phyloP scores from a whole-genome alignment of 345 rosid genomes.

The Linum lewisii region DNA sequence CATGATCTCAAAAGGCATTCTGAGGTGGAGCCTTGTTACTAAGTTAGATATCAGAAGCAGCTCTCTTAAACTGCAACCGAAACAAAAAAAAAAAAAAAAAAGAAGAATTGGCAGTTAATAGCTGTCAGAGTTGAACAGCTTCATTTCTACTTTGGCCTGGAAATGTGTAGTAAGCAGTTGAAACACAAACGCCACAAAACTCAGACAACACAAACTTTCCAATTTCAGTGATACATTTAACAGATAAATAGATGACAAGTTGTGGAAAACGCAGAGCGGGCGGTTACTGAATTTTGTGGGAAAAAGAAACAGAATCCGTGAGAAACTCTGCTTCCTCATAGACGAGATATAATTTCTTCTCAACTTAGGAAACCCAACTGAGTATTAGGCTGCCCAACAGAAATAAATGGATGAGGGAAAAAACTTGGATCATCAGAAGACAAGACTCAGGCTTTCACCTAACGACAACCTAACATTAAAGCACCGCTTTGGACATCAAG shows the following conservation, averaged over 20 bases:
- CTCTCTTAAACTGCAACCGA: too few relatives aligned
- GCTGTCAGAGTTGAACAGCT: too few relatives aligned
- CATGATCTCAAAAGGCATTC: conserved; percentile 58
- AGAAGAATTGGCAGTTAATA: too few relatives aligned
- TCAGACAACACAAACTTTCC: not conserved
- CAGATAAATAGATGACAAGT: too few relatives aligned
- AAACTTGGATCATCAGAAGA: too few relatives aligned
- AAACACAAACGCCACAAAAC: not conserved
- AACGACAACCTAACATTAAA: conserved; percentile 6
- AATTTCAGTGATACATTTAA: too few relatives aligned
- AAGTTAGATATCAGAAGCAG: conserved; percentile 10
- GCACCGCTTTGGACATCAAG: too few relatives aligned
- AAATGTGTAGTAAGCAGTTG: conserved; percentile 11
- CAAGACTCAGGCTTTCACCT: too few relatives aligned
- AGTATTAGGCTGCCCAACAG: not conserved
- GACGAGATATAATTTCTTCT: not conserved
- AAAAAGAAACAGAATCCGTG: not conserved
- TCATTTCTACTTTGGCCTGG: too few relatives aligned
- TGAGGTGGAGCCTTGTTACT: too few relatives aligned
- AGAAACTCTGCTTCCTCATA: not conserved
- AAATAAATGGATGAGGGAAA: not conserved
- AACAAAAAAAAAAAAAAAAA: too few relatives aligned
- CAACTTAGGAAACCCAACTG: not conserved
- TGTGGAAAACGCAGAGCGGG: not conserved
- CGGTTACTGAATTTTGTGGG: not conserved